Base-by-base conservation (phyloP, 176 grass and related monocot species). In the Hordeum vulgare region DNA sequence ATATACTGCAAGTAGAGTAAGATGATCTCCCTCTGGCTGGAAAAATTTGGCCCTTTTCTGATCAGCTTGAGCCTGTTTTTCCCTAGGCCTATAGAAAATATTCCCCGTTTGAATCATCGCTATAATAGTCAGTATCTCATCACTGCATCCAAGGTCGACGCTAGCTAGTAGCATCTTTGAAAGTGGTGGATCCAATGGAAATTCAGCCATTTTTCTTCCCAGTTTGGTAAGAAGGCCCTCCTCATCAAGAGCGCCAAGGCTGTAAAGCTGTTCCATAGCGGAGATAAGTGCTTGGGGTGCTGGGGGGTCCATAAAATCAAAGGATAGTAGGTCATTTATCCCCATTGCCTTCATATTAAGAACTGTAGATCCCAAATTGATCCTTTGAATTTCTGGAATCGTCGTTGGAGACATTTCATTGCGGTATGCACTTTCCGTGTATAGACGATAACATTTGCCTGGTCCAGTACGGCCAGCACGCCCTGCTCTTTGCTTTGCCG, bases 291-390 rank as follows among this genome's bases (percentile, higher is more conserved):
- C 95, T 79, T 97, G 92, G 49, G 95, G 92, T 84, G 95, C 91
- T 63, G 95, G 92, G 5, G 92, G 95, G 25, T 94, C 95, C 95
- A 97, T 97, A 85, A 97, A 97, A 86, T 97, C 92, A 47, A 97
- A 97, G 2, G 90, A 97, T 61, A 97, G 86, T 53, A 97, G 78
- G 75, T 97, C 95, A 76, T 97, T 97, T 88, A 97, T 97, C 34
- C 95, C 90, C 92, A 97, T 97, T 4, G 95, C 95, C 86, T 94
- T 97, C 95, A 97, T 94, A 74, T 81, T 97, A 41, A 97, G 90
- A 80, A 91, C 90, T 34, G 86, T 94, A 40, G 76, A 40, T n/a
- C 88, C 92, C 75, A 98, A 84, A 76, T 98, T 98, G 21, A 93
- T 94, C 72, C 95, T 90, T 80, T 98, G 92, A 35, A 98, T 98